Percentiles rank a stretch among this genome's conserved stretches.
Conservation (phyloP, 139 green algal species). For the Haematococcus lacustris region DNA sequence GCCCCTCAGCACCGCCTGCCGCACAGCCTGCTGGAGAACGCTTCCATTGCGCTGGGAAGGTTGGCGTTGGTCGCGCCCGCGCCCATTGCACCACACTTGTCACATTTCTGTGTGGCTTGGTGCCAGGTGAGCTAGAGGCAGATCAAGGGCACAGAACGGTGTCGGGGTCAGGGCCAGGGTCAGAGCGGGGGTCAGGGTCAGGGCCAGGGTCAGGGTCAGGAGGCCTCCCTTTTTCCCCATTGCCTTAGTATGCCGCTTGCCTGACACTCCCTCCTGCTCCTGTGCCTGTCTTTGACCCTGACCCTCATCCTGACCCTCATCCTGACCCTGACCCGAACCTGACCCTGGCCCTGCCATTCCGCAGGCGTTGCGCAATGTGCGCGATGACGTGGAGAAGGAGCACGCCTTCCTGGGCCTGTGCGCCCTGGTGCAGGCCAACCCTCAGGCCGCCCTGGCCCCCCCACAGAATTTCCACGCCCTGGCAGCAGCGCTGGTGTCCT, state of each 20-base stretch:
- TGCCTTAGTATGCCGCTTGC: too few species aligned
- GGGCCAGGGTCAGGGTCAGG: too few species aligned
- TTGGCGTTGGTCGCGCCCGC: constrained; percentile 61
- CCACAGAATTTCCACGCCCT: constrained; percentile 36
- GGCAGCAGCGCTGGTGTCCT: constrained; percentile 53
- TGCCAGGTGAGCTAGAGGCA: constrained; percentile 50
- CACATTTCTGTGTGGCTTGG: constrained; percentile 71
- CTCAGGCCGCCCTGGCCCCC: constrained; percentile 37
- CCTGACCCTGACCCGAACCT: too few species aligned
- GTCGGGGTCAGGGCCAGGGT: too few species aligned
- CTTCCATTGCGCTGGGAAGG: constrained; percentile 84
- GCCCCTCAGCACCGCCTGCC: too few species aligned
- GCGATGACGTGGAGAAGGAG: constrained; percentile 94
- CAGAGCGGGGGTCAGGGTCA: too few species aligned
- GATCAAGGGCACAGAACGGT: too few species aligned
- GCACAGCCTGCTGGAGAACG: constrained; percentile 80
- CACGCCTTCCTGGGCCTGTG: constrained; percentile 77
- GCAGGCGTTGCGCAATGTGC: constrained; percentile 64
- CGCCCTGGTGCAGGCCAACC: constrained; percentile 60
- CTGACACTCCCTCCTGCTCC: too few species aligned
- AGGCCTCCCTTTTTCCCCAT: too few species aligned
- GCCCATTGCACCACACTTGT: constrained; percentile 55
- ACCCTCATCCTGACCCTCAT: too few species aligned
- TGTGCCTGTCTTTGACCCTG: too few species aligned
- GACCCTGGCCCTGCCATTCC: too few species aligned